These are phyloP conservation scores for Coemansia asiatica DNA, from an alignment of 192 early-diverging fungal species.

Conservation along the genomic window DNA sequence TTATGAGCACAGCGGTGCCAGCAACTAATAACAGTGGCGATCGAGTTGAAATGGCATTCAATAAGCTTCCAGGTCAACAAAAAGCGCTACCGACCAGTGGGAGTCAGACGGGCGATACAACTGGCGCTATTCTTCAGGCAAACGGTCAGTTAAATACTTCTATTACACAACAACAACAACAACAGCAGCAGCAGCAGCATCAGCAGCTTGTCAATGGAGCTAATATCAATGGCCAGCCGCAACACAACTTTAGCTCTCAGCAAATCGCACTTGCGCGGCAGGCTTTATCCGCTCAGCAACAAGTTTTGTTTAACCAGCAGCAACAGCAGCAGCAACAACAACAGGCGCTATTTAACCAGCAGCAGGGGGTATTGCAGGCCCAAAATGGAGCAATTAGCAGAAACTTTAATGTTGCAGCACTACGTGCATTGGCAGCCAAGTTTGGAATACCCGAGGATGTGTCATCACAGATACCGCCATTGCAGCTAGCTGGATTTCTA, in stretches of 20 bases:
- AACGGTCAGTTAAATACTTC: conserved; percentile 20
- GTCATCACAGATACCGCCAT: conserved; percentile 20
- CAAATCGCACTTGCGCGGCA: conserved; percentile 9
- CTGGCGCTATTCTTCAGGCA: conserved; percentile 28
- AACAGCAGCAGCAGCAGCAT: conserved; percentile 29
- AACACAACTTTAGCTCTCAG: not conserved
- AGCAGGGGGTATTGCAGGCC: not conserved
- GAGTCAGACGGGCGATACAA: conserved; percentile 20
- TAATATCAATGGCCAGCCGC: not conserved
- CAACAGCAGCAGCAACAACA: conserved; percentile 32
- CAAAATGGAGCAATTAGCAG: not conserved
- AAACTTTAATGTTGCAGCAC: conserved; percentile 13
- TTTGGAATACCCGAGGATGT: conserved; percentile 28
- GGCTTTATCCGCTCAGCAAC: conserved; percentile 24
- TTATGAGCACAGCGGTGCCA: conserved; percentile 45
- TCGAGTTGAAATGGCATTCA: conserved; percentile 48
- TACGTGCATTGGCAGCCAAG: conserved; percentile 38
- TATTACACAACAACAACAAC: conserved; percentile 12
- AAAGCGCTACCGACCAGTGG: conserved; percentile 15
- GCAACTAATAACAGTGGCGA: conserved; percentile 37
- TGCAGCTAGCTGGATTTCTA: conserved; percentile 36
- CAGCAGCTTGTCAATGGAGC: conserved; percentile 9
- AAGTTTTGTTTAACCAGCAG: conserved; percentile 8
- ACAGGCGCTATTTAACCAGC: conserved; percentile 1
- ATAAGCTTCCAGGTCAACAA: conserved; percentile 41